Evolutionary conservation across 805 yeast species (phyloP).

Genomic region (Blastobotrys parvus): DNA sequence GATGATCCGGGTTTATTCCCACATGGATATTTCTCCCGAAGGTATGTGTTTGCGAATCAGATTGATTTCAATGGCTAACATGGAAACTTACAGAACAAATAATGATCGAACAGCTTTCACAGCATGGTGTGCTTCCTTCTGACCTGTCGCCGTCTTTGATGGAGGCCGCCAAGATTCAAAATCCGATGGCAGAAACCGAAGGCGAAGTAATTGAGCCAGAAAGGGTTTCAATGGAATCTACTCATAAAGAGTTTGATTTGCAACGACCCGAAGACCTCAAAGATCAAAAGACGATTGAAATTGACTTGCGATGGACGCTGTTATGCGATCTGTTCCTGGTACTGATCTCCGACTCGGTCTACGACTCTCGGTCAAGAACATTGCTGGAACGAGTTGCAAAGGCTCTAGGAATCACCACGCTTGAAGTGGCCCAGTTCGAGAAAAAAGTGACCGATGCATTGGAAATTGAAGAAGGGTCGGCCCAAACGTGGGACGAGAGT

Average conservation of each 20-base stretch:
- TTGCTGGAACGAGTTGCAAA: slow-evolving; percentile 63
- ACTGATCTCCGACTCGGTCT: slow-evolving; percentile 71
- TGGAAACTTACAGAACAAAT: slow-evolving; percentile 40
- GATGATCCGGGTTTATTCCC: slow-evolving; percentile 65
- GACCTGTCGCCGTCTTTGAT: slow-evolving; percentile 64
- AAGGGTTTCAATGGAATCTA: slow-evolving; percentile 3
- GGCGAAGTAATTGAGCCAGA: slow-evolving; percentile 3
- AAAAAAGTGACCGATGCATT: slow-evolving; percentile 82
- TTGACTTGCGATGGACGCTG: slow-evolving; percentile 88
- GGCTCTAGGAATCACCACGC: slow-evolving; percentile 44
- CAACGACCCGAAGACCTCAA: slow-evolving; percentile 19
- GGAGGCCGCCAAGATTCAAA: slow-evolving; percentile 41
- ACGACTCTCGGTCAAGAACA: slow-evolving; percentile 83
- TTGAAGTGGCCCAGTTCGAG: slow-evolving; percentile 84
- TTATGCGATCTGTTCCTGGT: slow-evolving; percentile 83
- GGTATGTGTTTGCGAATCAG: slow-evolving; percentile 6
- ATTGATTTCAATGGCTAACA: slow-evolving; percentile 2
- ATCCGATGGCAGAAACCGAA: slow-evolving; percentile 33
- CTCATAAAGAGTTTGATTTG: slow-evolving; percentile 9
- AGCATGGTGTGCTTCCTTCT: slow-evolving; percentile 68
- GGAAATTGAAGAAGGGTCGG: slow-evolving; percentile 77
- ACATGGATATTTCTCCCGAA: slow-evolving; percentile 65
- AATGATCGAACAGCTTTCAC: slow-evolving; percentile 81
- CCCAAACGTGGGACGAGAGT: slow-evolving; percentile 66
- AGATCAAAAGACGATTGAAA: slow-evolving; percentile 33